A percentile compares a stretch with the other conserved stretches of the same genome.
phyloP scores from a whole-genome alignment of 495 filamentous ascomycete species.

The Annulohypoxylon bovei region DNA sequence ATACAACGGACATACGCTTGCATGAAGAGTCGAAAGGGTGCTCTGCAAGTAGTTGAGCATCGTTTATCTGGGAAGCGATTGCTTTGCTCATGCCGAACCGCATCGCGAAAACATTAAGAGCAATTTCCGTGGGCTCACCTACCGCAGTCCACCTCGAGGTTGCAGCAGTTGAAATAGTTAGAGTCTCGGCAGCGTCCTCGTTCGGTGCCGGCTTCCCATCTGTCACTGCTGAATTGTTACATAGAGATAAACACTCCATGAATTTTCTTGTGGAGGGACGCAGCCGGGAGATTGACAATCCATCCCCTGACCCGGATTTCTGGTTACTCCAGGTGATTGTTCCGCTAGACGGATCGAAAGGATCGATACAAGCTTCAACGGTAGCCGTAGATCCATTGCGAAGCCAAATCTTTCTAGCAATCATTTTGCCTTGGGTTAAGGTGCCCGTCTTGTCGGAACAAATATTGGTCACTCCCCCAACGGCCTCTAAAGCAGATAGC shows the following conservation, averaged over 20 bases:
- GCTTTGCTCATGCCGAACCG: conserved; percentile 50
- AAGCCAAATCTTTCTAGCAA: conserved; percentile 62
- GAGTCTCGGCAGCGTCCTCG: conserved; percentile 49
- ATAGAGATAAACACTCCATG: conserved; percentile 68
- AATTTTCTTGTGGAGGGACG: conserved; percentile 42
- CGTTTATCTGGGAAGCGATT: conserved; percentile 28
- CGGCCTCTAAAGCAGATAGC: conserved; percentile 70
- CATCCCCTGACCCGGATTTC: conserved; percentile 30
- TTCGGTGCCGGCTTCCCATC: conserved; percentile 66
- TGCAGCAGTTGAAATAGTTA: conserved; percentile 44
- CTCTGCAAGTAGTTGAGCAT: conserved; percentile 56
- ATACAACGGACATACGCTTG: conserved; percentile 69
- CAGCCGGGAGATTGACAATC: conserved; percentile 15
- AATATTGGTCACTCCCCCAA: conserved; percentile 67
- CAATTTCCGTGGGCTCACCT: conserved; percentile 68
- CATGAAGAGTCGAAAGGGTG: conserved; percentile 70
- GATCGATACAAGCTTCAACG: conserved; percentile 55
- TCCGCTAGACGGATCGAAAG: conserved; percentile 62
- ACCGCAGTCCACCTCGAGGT: conserved; percentile 56
- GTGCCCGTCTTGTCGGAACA: conserved; percentile 74
- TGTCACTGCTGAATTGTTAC: conserved; percentile 72
- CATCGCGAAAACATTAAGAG: conserved; percentile 59
- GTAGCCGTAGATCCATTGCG: conserved; percentile 47
- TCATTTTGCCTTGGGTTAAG: conserved; percentile 69
- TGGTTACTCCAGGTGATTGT: conserved; percentile 42